A percentile compares a stretch with the other conserved stretches of the same genome.
Evolutionary conservation across 2,329 filamentous ascomycete genomes (phyloP).

Genomic region (Aspergillus sp.): DNA sequence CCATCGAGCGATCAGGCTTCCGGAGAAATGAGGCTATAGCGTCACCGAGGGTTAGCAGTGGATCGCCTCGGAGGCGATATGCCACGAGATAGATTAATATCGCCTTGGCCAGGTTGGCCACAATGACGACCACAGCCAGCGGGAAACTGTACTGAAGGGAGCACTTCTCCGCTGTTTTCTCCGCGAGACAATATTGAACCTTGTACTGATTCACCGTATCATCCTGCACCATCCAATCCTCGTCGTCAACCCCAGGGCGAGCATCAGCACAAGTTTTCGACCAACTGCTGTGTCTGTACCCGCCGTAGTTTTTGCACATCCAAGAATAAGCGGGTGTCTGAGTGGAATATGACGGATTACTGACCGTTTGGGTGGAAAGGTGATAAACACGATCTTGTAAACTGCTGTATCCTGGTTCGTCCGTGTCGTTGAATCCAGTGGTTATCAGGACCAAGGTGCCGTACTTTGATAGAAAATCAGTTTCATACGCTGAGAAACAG

Average conservation of each 20-base stretch:
- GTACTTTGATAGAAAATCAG: slow-evolving; percentile 14
- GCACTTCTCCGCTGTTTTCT: slow-evolving; percentile 21
- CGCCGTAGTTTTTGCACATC: background rate
- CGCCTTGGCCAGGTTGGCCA: slow-evolving; percentile 15
- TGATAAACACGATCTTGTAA: too few species aligned
- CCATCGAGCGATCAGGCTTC: too few species aligned
- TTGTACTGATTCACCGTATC: background rate
- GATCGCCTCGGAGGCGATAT: background rate
- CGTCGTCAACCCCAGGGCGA: background rate
- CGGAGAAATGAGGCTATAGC: too few species aligned
- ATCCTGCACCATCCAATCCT: background rate
- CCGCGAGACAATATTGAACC: slow-evolving; percentile 11
- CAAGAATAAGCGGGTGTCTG: background rate
- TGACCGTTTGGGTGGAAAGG: background rate
- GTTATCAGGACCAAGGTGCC: slow-evolving; percentile 15
- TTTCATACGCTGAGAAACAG: slow-evolving; percentile 18
- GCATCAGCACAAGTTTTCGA: too few species aligned
- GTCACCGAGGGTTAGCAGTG: too few species aligned
- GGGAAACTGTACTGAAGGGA: slow-evolving; percentile 19
- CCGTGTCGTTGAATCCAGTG: background rate
- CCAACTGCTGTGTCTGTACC: background rate
- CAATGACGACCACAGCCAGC: slow-evolving; percentile 19
- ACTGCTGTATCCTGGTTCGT: background rate
- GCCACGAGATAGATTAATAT: background rate
- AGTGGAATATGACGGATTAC: background rate